These are phyloP conservation scores for Zygoascus hellenicus DNA, from an alignment of 1,139 yeast species.

Conservation along the genomic window DNA sequence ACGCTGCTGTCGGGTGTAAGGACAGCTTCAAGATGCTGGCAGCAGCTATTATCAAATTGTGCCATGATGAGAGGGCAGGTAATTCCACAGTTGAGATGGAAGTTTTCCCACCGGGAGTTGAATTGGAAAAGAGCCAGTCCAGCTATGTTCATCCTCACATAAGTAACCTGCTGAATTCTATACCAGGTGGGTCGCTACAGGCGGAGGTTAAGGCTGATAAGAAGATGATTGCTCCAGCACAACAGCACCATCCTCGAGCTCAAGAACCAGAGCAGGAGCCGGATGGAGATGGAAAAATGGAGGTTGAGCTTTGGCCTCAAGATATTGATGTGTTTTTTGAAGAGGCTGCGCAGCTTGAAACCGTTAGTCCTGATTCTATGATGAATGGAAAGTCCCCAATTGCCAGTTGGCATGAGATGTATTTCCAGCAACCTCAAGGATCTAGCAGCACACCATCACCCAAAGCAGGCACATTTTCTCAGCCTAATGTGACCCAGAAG, in stretches of 20 bases:
- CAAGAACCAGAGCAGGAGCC: constrained; percentile 11
- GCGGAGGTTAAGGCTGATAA: not conserved
- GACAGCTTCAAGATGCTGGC: constrained; percentile 68
- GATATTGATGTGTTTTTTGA: constrained; percentile 27
- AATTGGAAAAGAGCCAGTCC: not conserved
- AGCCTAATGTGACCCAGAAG: constrained; percentile 31
- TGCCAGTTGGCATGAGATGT: constrained; percentile 6
- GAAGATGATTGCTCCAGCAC: constrained; percentile 1
- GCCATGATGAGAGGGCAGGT: constrained; percentile 23
- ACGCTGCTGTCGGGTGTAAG: constrained; percentile 68
- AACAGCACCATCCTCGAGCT: constrained; percentile 2
- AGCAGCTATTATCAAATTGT: constrained; percentile 63
- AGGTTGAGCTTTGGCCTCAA: constrained; percentile 17
- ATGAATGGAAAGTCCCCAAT: constrained; percentile 2
- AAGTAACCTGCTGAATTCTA: constrained; percentile 3
- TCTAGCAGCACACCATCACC: constrained; percentile 8
- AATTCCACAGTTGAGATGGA: not conserved
- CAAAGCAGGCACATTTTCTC: constrained; percentile 1
- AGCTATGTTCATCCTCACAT: constrained; percentile 8
- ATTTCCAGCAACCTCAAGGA: constrained; percentile 5
- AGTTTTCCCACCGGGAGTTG: not conserved
- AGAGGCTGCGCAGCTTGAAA: constrained; percentile 23
- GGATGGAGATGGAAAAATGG: constrained; percentile 10
- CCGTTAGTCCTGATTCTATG: constrained; percentile 11
- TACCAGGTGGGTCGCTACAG: constrained; percentile 1